Evolutionary conservation across 208 protist species (phyloP), one percentile per base, ranked within the genome.

Genomic region (Crithidia fasciculata): DNA sequence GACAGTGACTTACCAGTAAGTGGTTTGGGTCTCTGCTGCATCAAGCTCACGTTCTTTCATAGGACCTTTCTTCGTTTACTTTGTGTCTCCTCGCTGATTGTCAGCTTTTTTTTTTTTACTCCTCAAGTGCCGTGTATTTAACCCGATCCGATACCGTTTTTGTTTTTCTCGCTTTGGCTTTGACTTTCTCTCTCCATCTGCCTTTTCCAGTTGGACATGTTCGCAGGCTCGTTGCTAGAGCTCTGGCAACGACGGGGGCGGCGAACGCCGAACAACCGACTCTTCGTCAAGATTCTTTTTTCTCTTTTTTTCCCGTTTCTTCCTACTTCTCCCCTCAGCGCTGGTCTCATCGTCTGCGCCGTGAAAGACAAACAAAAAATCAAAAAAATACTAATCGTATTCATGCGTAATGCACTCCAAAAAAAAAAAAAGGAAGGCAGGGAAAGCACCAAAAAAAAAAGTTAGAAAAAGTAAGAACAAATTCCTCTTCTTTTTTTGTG

Each of bases 91-190:
- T 44, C 8, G 4, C 40, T 8, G 8, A 18, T 5, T 8, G n/a
- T 55, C 15, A 55, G 50, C 16, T 55, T 55, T 55, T 69, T 59
- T n/a, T 59, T 4, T 28, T 52, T 45, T 36, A 28, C 5, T 28
- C 13, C 54, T n/a, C 18, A 59, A 15, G 19, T 70, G 5, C 61
- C 41, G 65, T 50, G 65, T 61, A 41, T 59, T 70, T 28, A 70
- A 60, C 19, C 53, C 40, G 65, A 10, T 70, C 40, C 65, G 41
- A 61, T 61, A 60, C 39, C 65, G 36, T 2, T 61, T 71, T 41
- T 47, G 28, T 39, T 58, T 60, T 59, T 54, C 18, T 70, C 9
- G 6, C 52, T 43, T 53, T 39, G 28, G 28, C 28, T 28, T 28
- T 28, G 28, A 28, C 28, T 28, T 28, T 28, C 28, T 28, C 28